Base-by-base conservation (phyloP, 805 yeast genomes). In the Scheffersomyces stipitis region DNA sequence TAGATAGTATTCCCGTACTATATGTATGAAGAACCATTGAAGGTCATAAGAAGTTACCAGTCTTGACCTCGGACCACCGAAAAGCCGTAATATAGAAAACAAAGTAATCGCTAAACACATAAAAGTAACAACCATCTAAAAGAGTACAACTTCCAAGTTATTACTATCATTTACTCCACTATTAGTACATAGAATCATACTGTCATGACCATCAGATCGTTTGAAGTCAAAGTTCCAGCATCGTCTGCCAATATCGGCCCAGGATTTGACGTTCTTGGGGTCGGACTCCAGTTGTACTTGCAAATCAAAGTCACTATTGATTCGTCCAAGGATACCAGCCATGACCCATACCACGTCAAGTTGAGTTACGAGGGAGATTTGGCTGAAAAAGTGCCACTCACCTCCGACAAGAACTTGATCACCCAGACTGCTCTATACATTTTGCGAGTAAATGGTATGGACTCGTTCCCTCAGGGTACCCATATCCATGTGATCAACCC, bases 161-260 rank as follows among this genome's bases (percentile, higher is more conserved):
- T n/a, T n/a, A n/a, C n/a, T n/a, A n/a, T n/a, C n/a, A n/a, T n/a
- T n/a, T n/a, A n/a, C n/a, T n/a, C n/a, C n/a, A n/a, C n/a, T n/a
- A 28, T 18, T 15, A n/a, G n/a, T n/a, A n/a, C n/a, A n/a, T n/a
- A n/a, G n/a, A n/a, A n/a, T n/a, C n/a, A 74, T 68, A 79, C 46
- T 61, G 10, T 20, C 10, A 20, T 20, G 24, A 20, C 24, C 7
- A 10, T 20, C 38, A 71, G 78, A 42, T 67, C 72, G 37, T 83
- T 83, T 61, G 61, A 58, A 30, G 76, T 87, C 49, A 79, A 77
- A 37, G 93, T 91, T 13, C 99, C 99, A 3, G 96, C 98, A 5
- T 90, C 98, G 4, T 86, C 96, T 33, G 99, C 99, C 54, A 93
- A 93, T 54, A 91, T 93, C 35, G 99, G 99, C 6, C 99, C 99